Conservation (phyloP, 2,329 filamentous ascomycete species). For the Fusarium sulawesiense region DNA sequence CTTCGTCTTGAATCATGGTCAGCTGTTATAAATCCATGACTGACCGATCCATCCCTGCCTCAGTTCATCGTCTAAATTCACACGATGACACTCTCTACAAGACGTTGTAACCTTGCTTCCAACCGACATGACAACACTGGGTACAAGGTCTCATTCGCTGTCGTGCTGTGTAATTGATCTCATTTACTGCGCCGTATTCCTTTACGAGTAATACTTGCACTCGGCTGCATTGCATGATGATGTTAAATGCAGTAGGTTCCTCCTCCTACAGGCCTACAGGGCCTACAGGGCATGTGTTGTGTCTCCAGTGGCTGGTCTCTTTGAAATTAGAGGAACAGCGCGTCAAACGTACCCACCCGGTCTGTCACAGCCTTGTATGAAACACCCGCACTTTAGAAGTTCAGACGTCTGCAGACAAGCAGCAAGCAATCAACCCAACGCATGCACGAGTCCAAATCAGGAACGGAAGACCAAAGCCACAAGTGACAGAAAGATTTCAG, state of each 20-base stretch:
- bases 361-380: constrained; percentile 26
- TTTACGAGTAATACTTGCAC: constrained; percentile 2
- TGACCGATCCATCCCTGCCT: constrained; percentile 13
- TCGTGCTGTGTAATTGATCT: neutral
- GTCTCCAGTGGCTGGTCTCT: constrained; percentile 10
- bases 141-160: constrained; percentile 3
- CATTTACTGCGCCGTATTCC: constrained; percentile 28
- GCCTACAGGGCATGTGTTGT: constrained; percentile 12
- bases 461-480: constrained; percentile 1
- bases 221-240: neutral
- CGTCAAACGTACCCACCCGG: constrained; percentile 30
- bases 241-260: neutral
- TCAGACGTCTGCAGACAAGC: constrained; percentile 19
- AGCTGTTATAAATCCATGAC: constrained; percentile 9
- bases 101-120: constrained; percentile 2
- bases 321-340: constrained; percentile 40
- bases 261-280: neutral
- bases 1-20: constrained; percentile 33
- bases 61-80: constrained; percentile 4
- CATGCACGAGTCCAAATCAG: constrained; percentile 25
- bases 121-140: neutral
- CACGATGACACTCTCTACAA: constrained; percentile 9
- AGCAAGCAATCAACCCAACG: neutral
- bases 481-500: constrained; percentile 1
- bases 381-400: constrained; percentile 20